Evolutionary conservation across 176 grass and related monocot species (phyloP).

Genomic region (Chrysopogon serrulatus): DNA sequence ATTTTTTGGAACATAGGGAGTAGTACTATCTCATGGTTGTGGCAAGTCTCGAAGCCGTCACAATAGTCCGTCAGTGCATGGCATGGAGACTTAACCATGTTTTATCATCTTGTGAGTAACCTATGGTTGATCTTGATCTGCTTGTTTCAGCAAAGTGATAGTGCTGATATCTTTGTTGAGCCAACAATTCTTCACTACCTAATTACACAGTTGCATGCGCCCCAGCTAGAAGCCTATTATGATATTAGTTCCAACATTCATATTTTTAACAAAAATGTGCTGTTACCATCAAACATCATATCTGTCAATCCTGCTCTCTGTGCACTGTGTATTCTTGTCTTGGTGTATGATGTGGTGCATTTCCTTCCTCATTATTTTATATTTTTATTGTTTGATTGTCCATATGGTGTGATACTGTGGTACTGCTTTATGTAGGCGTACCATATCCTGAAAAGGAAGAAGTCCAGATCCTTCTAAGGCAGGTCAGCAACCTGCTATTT

Average conservation of each 20-base stretch:
- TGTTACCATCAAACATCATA: conserved; percentile 7
- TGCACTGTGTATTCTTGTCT: neutral
- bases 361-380: conserved; percentile 27
- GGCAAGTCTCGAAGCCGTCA: too few species aligned
- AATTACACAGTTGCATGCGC: neutral
- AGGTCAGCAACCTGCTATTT: conserved; percentile 56
- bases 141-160: conserved; percentile 1
- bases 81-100: neutral
- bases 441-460: conserved; percentile 98
- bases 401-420: conserved; percentile 39
- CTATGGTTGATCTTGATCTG: conserved; percentile 7
- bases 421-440: conserved; percentile 75
- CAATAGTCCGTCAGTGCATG: neutral
- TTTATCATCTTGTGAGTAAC: neutral
- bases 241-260: neutral
- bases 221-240: conserved; percentile 2
- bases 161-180: neutral
- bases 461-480: conserved; percentile 79
- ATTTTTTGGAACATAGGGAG: neutral
- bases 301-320: conserved; percentile 4
- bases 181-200: neutral
- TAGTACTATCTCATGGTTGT: neutral
- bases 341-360: neutral
- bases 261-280: neutral
- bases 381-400: conserved; percentile 30